These are phyloP conservation scores for Tulasnella calospora DNA, from an alignment of 768 basidiomycete genomes.

Conservation along the genomic window DNA sequence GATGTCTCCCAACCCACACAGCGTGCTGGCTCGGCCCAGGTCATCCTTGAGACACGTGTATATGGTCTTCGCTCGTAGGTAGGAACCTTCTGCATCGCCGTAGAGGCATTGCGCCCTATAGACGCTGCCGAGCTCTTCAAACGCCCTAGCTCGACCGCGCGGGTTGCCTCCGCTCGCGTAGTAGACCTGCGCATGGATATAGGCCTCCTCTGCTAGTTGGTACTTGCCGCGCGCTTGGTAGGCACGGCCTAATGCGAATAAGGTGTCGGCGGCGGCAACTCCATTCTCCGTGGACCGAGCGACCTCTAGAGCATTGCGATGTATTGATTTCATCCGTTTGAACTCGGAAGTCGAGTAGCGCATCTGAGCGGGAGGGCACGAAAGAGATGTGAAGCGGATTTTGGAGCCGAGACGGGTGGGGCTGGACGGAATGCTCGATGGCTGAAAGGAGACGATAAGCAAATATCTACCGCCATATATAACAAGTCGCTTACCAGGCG, in stretches of 20 bases:
- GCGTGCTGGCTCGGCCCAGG: background rate
- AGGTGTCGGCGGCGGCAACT: background rate
- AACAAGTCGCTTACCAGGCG: background rate
- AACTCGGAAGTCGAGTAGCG: background rate
- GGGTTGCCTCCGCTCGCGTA: background rate
- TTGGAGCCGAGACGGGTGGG: background rate
- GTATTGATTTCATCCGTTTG: background rate
- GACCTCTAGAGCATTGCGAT: background rate
- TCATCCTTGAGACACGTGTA: background rate
- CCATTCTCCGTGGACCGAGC: background rate
- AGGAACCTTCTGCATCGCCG: background rate
- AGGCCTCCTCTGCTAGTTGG: background rate
- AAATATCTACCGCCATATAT: background rate
- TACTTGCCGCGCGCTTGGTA: background rate
- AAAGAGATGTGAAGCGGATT: background rate
- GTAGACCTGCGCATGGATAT: background rate
- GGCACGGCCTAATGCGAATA: background rate
- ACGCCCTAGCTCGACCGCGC: background rate
- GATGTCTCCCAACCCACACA: background rate
- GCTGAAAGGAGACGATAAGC: background rate
- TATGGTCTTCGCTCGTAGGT: background rate
- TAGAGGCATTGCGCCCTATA: background rate
- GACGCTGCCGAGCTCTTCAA: background rate
- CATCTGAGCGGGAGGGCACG: background rate
- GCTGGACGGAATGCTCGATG: background rate